Evolutionary conservation across 306 rosid species (phyloP).

Genomic region (Quercus agrifolia): DNA sequence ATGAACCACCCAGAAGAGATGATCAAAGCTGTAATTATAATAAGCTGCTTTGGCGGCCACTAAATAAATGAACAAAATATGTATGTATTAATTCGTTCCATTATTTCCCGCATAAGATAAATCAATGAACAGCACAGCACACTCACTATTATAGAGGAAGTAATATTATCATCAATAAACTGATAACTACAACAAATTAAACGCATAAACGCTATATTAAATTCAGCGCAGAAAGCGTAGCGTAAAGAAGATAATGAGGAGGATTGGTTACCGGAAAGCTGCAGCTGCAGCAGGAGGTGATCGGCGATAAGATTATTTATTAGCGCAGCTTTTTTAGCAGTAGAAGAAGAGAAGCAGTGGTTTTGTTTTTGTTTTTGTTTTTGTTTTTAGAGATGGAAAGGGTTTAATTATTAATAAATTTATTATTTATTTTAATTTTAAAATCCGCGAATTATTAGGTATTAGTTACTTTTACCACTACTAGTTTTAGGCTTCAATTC

Average conservation of each 20-base stretch:
- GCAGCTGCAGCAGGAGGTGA: background rate
- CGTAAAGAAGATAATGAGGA: background rate
- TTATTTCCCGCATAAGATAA: too few species aligned
- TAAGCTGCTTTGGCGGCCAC: too few species aligned
- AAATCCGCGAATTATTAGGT: too few species aligned
- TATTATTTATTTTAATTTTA: too few species aligned
- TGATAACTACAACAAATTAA: background rate
- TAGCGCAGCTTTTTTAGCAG: background rate
- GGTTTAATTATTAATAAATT: background rate
- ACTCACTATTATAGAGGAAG: too few species aligned
- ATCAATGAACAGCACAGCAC: too few species aligned
- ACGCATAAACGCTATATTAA: background rate
- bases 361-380: background rate
- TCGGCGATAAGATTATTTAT: background rate
- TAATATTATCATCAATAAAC: background rate
- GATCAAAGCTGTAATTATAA: too few species aligned
- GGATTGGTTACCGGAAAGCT: background rate
- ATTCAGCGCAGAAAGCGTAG: background rate
- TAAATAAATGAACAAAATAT: background rate
- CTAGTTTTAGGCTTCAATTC: too few species aligned
- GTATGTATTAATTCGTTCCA: too few species aligned
- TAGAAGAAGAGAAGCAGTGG: background rate
- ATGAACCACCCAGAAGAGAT: too few species aligned
- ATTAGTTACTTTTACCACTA: too few species aligned
- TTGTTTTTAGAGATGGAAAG: background rate